Base-by-base conservation (phyloP, 768 basidiomycete species). In the Coprinopsis sp. region DNA sequence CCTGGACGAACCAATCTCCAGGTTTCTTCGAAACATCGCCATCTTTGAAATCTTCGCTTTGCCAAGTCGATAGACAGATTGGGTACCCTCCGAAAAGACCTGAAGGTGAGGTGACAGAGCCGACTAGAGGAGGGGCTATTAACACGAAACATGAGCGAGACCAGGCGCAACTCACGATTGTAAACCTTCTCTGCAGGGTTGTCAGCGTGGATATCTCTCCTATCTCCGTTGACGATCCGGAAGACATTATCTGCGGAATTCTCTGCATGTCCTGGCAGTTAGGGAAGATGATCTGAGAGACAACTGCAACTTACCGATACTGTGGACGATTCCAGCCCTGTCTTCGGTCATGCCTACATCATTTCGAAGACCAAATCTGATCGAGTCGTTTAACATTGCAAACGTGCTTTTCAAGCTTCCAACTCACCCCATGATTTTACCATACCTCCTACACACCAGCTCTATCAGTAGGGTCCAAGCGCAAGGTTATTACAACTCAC, bases 1-100 rank as follows among this genome's bases (percentile, higher is more conserved):
- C 38, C 22, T 51, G 53, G 7, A 54, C 53, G 37, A 54, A 54
- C 53, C 53, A 54, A 27, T 54, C 53, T n/a, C 53, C 53, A 23
- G 43, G 33, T 14, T 31, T 33, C 51, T n/a, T n/a, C n/a, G n/a
- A n/a, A n/a, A 54, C 42, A 5, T 29, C 4, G 28, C 48, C 48
- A 27, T 54, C 49, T 10, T 19, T 39, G 42, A 51, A 47, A 22
- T 51, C 39, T 7, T 8, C 16, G 2, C 40, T 23, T 19, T 51
- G 46, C 46, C 49, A 46, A 16, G 51, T 50, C 4, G 42, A 30
- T 46, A 45, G 51, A 42, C 53, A 54, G 37, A 47, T 44, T 14
- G 53, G 53, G 41, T 54, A 54, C 3, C 53, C 53, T 7, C 47
- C 46, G 38, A 47, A 51, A 14, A 45, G 23, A 10, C 34, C 28